Percentiles rank a stretch among this genome's conserved stretches.
These are phyloP conservation scores for Pyrenophora teres DNA, from an alignment of 2,329 filamentous ascomycete species.

Conservation along the genomic window DNA sequence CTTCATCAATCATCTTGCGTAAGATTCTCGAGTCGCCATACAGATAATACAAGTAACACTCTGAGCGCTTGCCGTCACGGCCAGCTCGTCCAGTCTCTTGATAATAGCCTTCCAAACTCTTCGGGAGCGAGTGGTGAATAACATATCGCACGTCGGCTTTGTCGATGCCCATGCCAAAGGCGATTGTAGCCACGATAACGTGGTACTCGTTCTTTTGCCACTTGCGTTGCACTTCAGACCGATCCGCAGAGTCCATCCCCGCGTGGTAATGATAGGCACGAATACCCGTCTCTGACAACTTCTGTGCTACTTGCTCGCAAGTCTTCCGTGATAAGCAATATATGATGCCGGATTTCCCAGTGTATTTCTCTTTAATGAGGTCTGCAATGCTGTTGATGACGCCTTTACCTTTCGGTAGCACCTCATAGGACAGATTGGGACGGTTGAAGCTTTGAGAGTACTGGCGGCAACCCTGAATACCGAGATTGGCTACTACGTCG, in stretches of 20 bases:
- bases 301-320: slow-evolving; percentile 78
- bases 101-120: slow-evolving; percentile 96
- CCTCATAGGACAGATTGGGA: slow-evolving; percentile 90
- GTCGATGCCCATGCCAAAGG: slow-evolving; percentile 99
- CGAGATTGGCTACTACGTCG: slow-evolving; percentile 90
- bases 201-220: slow-evolving; percentile 84
- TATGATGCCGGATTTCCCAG: slow-evolving; percentile 80
- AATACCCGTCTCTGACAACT: slow-evolving; percentile 69
- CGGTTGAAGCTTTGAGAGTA: slow-evolving; percentile 96
- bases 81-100: slow-evolving; percentile 96
- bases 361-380: slow-evolving; percentile 73
- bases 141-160: slow-evolving; percentile 97
- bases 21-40: slow-evolving; percentile 76
- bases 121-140: slow-evolving; percentile 89
- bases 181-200: slow-evolving; percentile 96
- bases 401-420: slow-evolving; percentile 70
- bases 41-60: slow-evolving; percentile 88
- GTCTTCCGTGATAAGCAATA: slow-evolving; percentile 87
- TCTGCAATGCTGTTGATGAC: slow-evolving; percentile 62
- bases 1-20: slow-evolving; percentile 80
- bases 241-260: slow-evolving; percentile 69
- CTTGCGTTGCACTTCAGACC: slow-evolving; percentile 70
- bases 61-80: slow-evolving; percentile 82
- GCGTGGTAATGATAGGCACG: slow-evolving; percentile 87
- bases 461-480: slow-evolving; percentile 75